phyloP scores from a whole-genome alignment of 768 basidiomycete species.

The Collybiopsis luxurians region DNA sequence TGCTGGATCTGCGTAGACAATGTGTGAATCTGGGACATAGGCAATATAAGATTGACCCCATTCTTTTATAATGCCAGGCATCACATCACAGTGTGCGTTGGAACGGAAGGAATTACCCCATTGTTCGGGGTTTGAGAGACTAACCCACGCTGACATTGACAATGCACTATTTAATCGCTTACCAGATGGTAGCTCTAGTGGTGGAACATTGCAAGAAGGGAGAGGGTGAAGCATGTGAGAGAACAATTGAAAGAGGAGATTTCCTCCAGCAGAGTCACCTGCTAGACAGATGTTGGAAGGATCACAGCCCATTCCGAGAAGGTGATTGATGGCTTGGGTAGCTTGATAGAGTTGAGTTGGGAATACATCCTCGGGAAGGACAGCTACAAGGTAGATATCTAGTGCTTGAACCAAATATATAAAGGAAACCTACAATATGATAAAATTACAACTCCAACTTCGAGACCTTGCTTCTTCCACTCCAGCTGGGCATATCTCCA shows the following conservation, averaged over 20 bases:
- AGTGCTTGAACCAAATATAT: not conserved
- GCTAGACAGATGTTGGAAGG: slow-evolving; percentile 14
- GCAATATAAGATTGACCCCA: slow-evolving; percentile 17
- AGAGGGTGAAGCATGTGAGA: slow-evolving; percentile 20
- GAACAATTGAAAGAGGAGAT: slow-evolving; percentile 16
- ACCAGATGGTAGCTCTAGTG: slow-evolving; percentile 10
- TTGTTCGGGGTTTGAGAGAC: slow-evolving; percentile 17
- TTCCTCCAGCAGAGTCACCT: slow-evolving; percentile 21
- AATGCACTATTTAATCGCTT: slow-evolving; percentile 28
- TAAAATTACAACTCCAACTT: slow-evolving; percentile 9
- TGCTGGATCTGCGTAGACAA: slow-evolving; percentile 28
- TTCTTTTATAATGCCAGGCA: slow-evolving; percentile 18
- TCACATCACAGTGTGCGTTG: slow-evolving; percentile 21
- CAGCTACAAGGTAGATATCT: slow-evolving; percentile 7
- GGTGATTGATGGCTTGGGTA: slow-evolving; percentile 10
- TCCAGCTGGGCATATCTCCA: slow-evolving; percentile 5
- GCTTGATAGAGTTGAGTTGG: slow-evolving; percentile 21
- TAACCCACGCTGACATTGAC: slow-evolving; percentile 30
- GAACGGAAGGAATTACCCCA: slow-evolving; percentile 9
- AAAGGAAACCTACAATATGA: slow-evolving; percentile 7
- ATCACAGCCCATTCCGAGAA: slow-evolving; percentile 10
- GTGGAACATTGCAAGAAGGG: no score
- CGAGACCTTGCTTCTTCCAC: slow-evolving; percentile 1
- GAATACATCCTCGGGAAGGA: slow-evolving; percentile 14
- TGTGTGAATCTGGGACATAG: slow-evolving; percentile 17